Conservation (phyloP, 805 yeast species). For the Naumovozyma baii region DNA sequence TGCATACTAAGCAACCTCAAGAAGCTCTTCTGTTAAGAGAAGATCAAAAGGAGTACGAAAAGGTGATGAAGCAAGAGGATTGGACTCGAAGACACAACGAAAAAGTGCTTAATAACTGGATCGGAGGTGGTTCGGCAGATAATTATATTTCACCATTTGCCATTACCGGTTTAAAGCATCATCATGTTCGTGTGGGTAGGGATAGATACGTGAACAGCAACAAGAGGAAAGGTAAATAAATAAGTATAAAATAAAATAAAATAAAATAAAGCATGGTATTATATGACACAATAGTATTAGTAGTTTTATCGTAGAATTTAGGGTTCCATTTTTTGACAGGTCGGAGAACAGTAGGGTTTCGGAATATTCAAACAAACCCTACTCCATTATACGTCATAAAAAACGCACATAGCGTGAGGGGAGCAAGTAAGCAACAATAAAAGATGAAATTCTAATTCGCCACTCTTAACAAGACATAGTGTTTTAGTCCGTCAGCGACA, state of each 20-base stretch:
- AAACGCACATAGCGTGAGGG: too few species aligned
- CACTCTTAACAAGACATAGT: too few species aligned
- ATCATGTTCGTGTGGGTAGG: slow-evolving; percentile 72
- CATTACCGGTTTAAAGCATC: slow-evolving; percentile 46
- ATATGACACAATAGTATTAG: too few species aligned
- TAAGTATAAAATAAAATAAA: too few species aligned
- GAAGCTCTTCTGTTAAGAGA: slow-evolving; percentile 49
- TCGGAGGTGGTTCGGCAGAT: slow-evolving; percentile 79
- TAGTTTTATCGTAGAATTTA: too few species aligned
- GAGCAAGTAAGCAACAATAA: too few species aligned
- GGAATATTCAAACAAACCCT: too few species aligned
- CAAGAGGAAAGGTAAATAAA: slow-evolving; percentile 25
- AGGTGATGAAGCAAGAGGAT: slow-evolving; percentile 77
- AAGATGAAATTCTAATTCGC: too few species aligned
- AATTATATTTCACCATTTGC: slow-evolving; percentile 84
- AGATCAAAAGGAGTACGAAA: slow-evolving; percentile 89
- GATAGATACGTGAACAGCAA: slow-evolving; percentile 73
- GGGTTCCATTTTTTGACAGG: too few species aligned
- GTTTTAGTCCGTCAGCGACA: too few species aligned
- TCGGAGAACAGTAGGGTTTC: too few species aligned
- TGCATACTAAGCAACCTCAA: slow-evolving; percentile 52
- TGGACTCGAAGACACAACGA: slow-evolving; percentile 85
- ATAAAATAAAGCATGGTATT: background rate
- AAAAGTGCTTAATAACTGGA: slow-evolving; percentile 75
- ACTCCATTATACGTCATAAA: too few species aligned